A percentile compares a stretch with the other conserved stretches of the same genome.
Evolutionary conservation across 2,329 filamentous ascomycete species (phyloP).

Genomic region (Penicillium digitatum): DNA sequence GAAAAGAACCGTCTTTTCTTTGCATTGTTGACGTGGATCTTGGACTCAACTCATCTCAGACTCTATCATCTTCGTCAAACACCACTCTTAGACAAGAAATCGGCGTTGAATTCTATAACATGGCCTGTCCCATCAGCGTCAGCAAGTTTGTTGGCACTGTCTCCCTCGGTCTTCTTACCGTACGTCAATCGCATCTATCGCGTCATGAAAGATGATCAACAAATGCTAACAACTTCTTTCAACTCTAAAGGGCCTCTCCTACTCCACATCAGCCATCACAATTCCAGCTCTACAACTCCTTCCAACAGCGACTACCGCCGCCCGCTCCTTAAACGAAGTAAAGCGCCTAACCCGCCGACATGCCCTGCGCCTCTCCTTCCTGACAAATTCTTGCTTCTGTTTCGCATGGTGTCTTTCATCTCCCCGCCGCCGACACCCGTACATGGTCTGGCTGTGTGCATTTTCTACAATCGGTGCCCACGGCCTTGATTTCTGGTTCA

Average conservation of each 20-base stretch:
- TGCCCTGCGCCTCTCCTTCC: constrained; percentile 61
- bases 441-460: constrained; percentile 78
- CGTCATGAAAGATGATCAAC: constrained; percentile 5
- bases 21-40: not conserved
- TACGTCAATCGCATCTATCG: constrained; percentile 47
- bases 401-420: constrained; percentile 76
- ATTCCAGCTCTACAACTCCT: constrained; percentile 78
- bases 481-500: constrained; percentile 67
- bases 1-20: not conserved
- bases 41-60: not conserved
- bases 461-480: constrained; percentile 48
- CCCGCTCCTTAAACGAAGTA: constrained; percentile 67
- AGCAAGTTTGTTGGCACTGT: constrained; percentile 93
- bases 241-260: constrained; percentile 71
- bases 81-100: not conserved
- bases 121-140: constrained; percentile 68
- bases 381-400: constrained; percentile 68
- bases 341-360: constrained; percentile 61
- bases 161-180: constrained; percentile 81
- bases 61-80: not conserved
- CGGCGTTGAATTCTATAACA: constrained; percentile 36
- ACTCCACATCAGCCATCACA: constrained; percentile 72
- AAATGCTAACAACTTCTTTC: constrained; percentile 8
- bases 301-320: constrained; percentile 67
- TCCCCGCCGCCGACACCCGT: constrained; percentile 72